Conservation (phyloP, 495 filamentous ascomycete species). For the Trichoderma parareesei region DNA sequence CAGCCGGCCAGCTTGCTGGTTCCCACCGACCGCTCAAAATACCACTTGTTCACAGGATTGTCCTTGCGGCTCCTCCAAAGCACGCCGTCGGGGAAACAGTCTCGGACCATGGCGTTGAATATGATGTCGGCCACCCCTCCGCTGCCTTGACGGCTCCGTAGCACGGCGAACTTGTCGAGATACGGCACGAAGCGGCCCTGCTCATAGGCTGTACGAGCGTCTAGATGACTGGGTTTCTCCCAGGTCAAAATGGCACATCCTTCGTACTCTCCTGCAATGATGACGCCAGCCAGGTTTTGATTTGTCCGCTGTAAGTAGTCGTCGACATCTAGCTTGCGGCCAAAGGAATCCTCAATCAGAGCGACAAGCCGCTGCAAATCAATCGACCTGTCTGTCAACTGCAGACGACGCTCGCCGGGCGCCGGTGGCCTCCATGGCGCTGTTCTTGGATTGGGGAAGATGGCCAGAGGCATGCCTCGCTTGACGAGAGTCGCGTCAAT, state of each 20-base stretch:
- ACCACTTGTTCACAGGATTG: constrained; percentile 90
- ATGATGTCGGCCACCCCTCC: constrained; percentile 92
- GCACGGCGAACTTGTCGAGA: constrained; percentile 94
- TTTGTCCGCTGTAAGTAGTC: constrained; percentile 75
- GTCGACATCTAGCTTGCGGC: constrained; percentile 69
- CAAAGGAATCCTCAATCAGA: constrained; percentile 92
- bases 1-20: constrained; percentile 68
- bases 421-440: constrained; percentile 58
- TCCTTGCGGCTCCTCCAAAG: constrained; percentile 73
- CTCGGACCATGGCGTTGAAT: constrained; percentile 88
- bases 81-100: constrained; percentile 73
- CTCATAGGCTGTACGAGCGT: constrained; percentile 43
- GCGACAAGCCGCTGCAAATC: constrained; percentile 73
- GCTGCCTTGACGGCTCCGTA: constrained; percentile 78
- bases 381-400: constrained; percentile 68
- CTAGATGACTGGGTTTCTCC: constrained; percentile 64
- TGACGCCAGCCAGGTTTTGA: constrained; percentile 73
- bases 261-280: constrained; percentile 94
- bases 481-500: constrained; percentile 69
- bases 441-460: constrained; percentile 61
- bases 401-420: constrained; percentile 42
- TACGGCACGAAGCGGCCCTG: constrained; percentile 71
- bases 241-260: constrained; percentile 92
- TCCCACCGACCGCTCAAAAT: constrained; percentile 82
- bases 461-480: constrained; percentile 78